These are phyloP conservation scores for Wickerhamomyces rabaulensis DNA, from an alignment of 805 yeast species.

Conservation along the genomic window DNA sequence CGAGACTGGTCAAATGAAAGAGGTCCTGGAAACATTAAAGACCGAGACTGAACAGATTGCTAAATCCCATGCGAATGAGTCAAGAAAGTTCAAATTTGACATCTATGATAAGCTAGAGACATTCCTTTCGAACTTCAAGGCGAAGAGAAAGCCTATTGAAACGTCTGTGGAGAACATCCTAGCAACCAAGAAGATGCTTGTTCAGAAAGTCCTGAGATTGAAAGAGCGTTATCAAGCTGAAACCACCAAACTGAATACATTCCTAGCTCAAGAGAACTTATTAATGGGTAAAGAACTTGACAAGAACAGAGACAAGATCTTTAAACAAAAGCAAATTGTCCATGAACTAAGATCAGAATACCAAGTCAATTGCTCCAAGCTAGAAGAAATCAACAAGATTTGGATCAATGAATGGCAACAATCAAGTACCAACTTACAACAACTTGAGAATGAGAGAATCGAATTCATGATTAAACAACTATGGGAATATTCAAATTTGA, in stretches of 20 bases:
- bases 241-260: conserved; percentile 53
- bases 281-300: conserved; percentile 73
- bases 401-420: conserved; percentile 73
- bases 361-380: conserved; percentile 45
- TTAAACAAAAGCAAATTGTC: conserved; percentile 40
- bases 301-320: conserved; percentile 49
- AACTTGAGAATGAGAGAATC: conserved; percentile 66
- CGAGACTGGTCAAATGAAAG: conserved; percentile 55
- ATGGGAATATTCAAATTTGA: conserved; percentile 73
- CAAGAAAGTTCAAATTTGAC: conserved; percentile 45
- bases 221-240: conserved; percentile 51
- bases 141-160: conserved; percentile 53
- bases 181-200: conserved; percentile 37
- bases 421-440: conserved; percentile 58
- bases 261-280: conserved; percentile 56
- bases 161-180: conserved; percentile 50
- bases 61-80: conserved; percentile 47
- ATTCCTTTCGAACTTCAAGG: conserved; percentile 46
- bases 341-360: conserved; percentile 47
- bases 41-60: conserved; percentile 57
- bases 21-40: conserved; percentile 53
- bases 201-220: conserved; percentile 31
- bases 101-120: conserved; percentile 47
- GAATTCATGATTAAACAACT: conserved; percentile 63
- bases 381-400: conserved; percentile 50